Evolutionary conservation across 2,329 filamentous ascomycete species (phyloP), one percentile per base, ranked within the genome.

Genomic region (Laburnicola sp.): DNA sequence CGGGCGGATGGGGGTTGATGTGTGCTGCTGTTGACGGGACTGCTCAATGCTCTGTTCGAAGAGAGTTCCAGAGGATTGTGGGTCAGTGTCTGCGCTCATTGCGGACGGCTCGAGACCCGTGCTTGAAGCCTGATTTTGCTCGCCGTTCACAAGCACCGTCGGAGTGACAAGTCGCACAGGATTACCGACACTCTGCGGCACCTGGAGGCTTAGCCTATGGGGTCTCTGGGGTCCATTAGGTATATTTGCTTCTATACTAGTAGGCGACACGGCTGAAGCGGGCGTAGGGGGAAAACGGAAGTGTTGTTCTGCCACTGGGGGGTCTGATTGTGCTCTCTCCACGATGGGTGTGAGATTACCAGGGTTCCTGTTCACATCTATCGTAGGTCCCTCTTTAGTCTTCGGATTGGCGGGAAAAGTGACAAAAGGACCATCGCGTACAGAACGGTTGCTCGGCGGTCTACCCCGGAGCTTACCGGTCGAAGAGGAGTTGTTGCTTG

Each of bases 381-480:
- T 75, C 4, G 75, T 77, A 9, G 77, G 74, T 4, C 74, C 75
- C 58, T 77, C 75, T 58, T 75, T 80, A 32, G 72, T 76, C 38
- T 71, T 72, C 27, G 82, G 81, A 56, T 84, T 84, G 10, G 82
- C 83, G 3, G 86, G 85, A 57, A 88, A 88, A 0, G 87, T 86
- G 3, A 85, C 85, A 58, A 86, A 89, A 0, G 87, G 84, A 0
- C 84, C 84, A 56, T 89, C 85, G 10, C 83, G 79, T 0, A 80
- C 79, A n/a, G 79, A 81, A 25, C 85, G 82, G 61, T 87, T 89
- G 49, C 86, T 88, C 0, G 90, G 89, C 36, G 92, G 92, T 52
- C 92, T 80, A 5, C 92, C 91, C 58, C 91, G 80, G 10, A 88
- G 80, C 69, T 92, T 95, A 2, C 87, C 86, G 3, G 80, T 83